Percentiles rank a stretch among this genome's conserved stretches.
Evolutionary conservation across 495 filamentous ascomycete genomes (phyloP).

Genomic region (Hypoxylon cercidicola): DNA sequence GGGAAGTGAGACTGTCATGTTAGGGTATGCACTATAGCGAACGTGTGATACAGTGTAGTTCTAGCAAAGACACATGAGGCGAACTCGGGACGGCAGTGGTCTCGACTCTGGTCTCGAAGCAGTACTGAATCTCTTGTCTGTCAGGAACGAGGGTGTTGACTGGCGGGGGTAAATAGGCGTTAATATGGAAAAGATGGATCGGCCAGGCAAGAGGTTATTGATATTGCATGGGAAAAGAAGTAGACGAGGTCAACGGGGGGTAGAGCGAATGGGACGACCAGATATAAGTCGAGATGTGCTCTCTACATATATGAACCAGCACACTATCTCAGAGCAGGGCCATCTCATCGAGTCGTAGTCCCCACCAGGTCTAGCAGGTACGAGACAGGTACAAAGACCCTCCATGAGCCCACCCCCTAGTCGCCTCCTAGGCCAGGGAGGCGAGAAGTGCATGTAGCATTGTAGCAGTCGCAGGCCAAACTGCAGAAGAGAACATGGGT

Average conservation of each 20-base stretch:
- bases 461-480: constrained; percentile 39
- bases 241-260: constrained; percentile 33
- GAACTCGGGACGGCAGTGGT: constrained; percentile 37
- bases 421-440: constrained; percentile 37
- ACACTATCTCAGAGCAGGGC: constrained; percentile 34
- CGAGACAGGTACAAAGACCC: constrained; percentile 39
- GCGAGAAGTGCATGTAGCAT: constrained; percentile 38
- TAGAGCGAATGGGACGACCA: constrained; percentile 44
- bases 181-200: constrained; percentile 56
- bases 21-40: constrained; percentile 41
- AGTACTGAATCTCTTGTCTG: constrained; percentile 51
- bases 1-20: constrained; percentile 59
- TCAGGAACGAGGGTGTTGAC: constrained; percentile 47
- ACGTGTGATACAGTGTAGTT: constrained; percentile 38
- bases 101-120: constrained; percentile 47
- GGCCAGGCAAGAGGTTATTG: constrained; percentile 46
- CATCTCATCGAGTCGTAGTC: constrained; percentile 33
- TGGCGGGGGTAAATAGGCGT: constrained; percentile 59
- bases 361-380: constrained; percentile 38
- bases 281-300: constrained; percentile 44
- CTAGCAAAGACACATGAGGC: constrained; percentile 45
- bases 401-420: constrained; percentile 22
- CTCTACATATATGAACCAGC: constrained; percentile 39
- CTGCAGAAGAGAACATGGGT: constrained; percentile 37
- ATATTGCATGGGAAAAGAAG: constrained; percentile 49